phyloP scores from a whole-genome alignment of 129 eudicot genomes.

The Heracleum sosnowskyi region DNA sequence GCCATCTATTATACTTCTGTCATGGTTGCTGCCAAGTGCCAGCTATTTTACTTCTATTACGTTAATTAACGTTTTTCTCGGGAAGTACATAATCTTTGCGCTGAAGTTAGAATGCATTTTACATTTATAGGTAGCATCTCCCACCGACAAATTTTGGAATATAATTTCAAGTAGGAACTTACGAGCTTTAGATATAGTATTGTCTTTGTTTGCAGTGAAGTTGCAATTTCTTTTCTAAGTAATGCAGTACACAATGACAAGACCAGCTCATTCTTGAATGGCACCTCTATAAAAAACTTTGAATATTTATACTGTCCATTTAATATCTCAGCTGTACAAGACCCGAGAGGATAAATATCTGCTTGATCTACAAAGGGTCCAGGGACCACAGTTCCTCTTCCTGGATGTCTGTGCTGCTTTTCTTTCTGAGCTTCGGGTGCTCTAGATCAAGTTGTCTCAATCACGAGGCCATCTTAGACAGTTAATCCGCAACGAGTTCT shows the following conservation, averaged over 20 bases:
- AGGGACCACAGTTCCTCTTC: conserved; percentile 61
- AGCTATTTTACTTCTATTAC: too few relatives aligned
- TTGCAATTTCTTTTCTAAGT: background rate
- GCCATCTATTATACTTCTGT: background rate
- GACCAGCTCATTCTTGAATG: background rate
- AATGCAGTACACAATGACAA: background rate
- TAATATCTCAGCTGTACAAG: conserved; percentile 54
- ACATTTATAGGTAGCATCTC: background rate
- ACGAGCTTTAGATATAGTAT: background rate
- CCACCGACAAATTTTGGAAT: background rate
- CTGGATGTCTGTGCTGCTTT: conserved; percentile 53
- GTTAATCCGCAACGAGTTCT: background rate
- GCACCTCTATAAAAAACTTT: background rate
- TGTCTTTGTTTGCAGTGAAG: background rate
- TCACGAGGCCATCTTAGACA: background rate
- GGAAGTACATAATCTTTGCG: background rate
- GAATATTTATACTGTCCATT: too few relatives aligned
- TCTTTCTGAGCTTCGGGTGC: conserved; percentile 7
- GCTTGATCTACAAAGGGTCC: conserved; percentile 69
- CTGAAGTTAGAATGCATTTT: background rate
- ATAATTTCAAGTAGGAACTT: background rate
- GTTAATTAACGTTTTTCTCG: too few relatives aligned
- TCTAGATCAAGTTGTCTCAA: background rate
- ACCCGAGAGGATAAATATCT: conserved; percentile 51
- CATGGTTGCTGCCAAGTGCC: background rate